Base-by-base conservation (phyloP, 1,284 basidiomycete species). In the Tilletia caries region DNA sequence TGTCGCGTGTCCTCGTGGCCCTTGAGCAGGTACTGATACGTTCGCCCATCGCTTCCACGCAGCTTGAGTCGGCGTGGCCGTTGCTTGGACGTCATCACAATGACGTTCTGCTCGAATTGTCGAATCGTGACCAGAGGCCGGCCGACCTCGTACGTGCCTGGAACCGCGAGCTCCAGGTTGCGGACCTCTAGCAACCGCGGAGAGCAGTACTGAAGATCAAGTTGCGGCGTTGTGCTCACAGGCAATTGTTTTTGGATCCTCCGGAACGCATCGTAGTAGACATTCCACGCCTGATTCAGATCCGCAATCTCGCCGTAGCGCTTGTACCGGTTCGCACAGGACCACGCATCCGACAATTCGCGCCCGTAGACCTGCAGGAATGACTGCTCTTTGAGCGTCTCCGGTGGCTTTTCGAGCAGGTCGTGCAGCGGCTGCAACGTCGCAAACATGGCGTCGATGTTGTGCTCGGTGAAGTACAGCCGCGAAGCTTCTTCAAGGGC, bases 1-100 rank as follows among this genome's bases (percentile, higher is more conserved):
- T 98, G 96, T 67, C 96, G 93, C 75, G 98, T 86, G 86, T 99
- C 96, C 85, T 98, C 96, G 84, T 98, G 95, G 88, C 94, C 95
- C 87, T 99, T 99, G 72, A 99, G 87, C 66, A 89, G 79, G 83
- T 95, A 99, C 80, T 94, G 91, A 82, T 98, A 97, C 77, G 97
- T 94, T 77, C 90, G 89, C 20, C 93, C 95, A 83, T 99, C 95
- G 73, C 90, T 91, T 13, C 96, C 96, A 78, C 90, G 91, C 75
- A 98, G 86, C 46, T 89, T 91, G 54, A 98, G 86, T 46, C 93
- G 90, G 69, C 96, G 89, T 1, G 96, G 96, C 1, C 96, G 90
- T 85, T 98, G 96, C 85, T 99, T 99, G n/a, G 95, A 98, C 8
- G 91, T 90, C 79, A 99, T 96, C 72, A 98, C 95, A 12, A 77